phyloP scores from a whole-genome alignment of 768 basidiomycete species.

The Trametes cinnabarina region DNA sequence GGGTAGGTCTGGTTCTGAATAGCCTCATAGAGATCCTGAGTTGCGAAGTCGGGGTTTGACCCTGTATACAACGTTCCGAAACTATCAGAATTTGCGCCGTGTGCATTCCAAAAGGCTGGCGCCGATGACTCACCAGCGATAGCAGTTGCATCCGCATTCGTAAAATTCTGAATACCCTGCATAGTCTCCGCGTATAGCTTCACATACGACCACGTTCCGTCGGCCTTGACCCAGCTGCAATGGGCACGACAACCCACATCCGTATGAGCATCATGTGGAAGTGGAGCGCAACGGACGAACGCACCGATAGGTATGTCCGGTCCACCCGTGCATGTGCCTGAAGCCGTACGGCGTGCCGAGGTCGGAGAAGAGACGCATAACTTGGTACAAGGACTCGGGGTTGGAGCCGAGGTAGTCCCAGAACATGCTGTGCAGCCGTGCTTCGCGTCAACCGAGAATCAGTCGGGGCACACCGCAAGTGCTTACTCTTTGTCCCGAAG shows the following conservation, averaged over 20 bases:
- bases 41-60: constrained; percentile 49
- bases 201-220: constrained; percentile 53
- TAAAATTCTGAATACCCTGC: constrained; percentile 37
- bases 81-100: neutral
- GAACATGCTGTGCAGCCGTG: constrained; percentile 30
- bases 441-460: neutral
- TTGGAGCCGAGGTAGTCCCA: constrained; percentile 49
- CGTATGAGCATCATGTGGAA: neutral
- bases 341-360: constrained; percentile 54
- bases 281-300: neutral
- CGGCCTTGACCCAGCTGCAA: constrained; percentile 38
- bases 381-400: constrained; percentile 46
- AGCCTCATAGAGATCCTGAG: constrained; percentile 52
- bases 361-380: constrained; percentile 53
- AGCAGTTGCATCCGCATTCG: constrained; percentile 33
- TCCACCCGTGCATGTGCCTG: constrained; percentile 49
- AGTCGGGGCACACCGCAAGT: neutral
- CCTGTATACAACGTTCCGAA: constrained; percentile 8
- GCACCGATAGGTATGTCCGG: constrained; percentile 47
- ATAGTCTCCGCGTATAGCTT: constrained; percentile 39
- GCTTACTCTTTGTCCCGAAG: constrained; percentile 37
- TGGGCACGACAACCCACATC: neutral
- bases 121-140: constrained; percentile 33
- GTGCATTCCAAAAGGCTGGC: neutral
- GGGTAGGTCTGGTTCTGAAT: constrained; percentile 54